phyloP scores from a whole-genome alignment of 179 eudicot genomes.

The Drosera spatulata region DNA sequence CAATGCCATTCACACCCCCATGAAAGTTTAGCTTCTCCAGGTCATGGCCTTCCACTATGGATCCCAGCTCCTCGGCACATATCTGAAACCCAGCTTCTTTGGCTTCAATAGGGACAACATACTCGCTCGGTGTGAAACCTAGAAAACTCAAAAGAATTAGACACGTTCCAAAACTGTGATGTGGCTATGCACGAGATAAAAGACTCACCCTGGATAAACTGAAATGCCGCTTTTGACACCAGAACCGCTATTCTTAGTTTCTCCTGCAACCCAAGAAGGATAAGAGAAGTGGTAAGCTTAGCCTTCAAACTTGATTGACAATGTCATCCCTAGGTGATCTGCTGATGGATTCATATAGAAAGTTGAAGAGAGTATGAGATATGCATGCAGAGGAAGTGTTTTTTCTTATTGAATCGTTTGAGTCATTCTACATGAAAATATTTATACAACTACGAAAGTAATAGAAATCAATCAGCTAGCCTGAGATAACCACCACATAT shows the following conservation, averaged over 20 bases:
- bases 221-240: conserved; percentile 74
- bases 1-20: conserved; percentile 50
- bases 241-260: conserved; percentile 65
- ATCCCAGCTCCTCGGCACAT: conserved; percentile 54
- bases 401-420: no score
- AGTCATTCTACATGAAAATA: no score
- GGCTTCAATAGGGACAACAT: conserved; percentile 33
- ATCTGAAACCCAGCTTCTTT: conserved; percentile 48
- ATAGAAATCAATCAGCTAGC: no score
- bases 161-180: neutral
- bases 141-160: conserved; percentile 1
- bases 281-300: no score
- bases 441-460: no score
- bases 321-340: no score
- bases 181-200: conserved; percentile 1
- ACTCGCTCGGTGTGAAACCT: conserved; percentile 31
- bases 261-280: conserved; percentile 31
- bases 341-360: no score
- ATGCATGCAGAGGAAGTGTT: no score
- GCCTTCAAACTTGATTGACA: no score
- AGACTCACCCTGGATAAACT: conserved; percentile 63
- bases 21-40: conserved; percentile 22
- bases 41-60: conserved; percentile 38
- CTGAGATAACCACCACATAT: no score
- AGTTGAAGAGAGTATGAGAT: no score